A percentile compares a stretch with the other conserved stretches of the same genome.
Conservation (phyloP, 75 land plant species). For the Picea sitchensis region DNA sequence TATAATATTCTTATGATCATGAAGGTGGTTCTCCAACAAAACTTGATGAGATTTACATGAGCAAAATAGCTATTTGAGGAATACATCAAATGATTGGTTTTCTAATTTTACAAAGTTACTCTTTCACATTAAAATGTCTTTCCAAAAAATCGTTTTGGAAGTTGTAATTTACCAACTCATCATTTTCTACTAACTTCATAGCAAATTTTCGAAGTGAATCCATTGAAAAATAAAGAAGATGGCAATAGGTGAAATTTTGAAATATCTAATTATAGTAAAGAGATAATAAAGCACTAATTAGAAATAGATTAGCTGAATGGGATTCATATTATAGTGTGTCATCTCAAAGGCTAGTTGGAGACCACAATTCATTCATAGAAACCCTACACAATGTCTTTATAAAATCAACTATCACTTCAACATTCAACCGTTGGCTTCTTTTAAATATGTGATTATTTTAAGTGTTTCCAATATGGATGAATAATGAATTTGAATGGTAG, state of each 20-base stretch:
- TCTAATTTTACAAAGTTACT: constrained; percentile 91
- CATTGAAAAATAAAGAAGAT: constrained; percentile 77
- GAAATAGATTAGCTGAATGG: constrained; percentile 96
- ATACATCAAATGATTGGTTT: constrained; percentile 88
- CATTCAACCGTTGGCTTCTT: constrained; percentile 87
- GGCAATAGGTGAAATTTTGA: constrained; percentile 90
- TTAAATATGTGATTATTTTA: constrained; percentile 91
- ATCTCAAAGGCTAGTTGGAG: constrained; percentile 91
- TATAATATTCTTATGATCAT: constrained; percentile 98
- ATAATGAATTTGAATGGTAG: too few relatives aligned
- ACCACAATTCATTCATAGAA: constrained; percentile 94
- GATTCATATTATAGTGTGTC: constrained; percentile 99
- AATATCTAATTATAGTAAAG: constrained; percentile 93
- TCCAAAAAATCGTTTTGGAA: constrained; percentile 99
- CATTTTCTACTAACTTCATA: constrained; percentile 95
- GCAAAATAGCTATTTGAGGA: constrained; percentile 27
- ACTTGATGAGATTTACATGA: constrained; percentile 90
- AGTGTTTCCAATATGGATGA: constrained; percentile 76
- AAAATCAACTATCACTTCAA: constrained; percentile 96
- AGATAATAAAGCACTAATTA: constrained; percentile 83
- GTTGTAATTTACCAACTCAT: constrained; percentile 95
- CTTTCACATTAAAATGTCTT: constrained; percentile 95
- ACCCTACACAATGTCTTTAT: constrained; percentile 98
- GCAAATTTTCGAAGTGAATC: constrained; percentile 95
- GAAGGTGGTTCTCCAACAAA: constrained; percentile 99